Base-by-base conservation (phyloP, 768 basidiomycete genomes). In the Phaffia tasmanica region DNA sequence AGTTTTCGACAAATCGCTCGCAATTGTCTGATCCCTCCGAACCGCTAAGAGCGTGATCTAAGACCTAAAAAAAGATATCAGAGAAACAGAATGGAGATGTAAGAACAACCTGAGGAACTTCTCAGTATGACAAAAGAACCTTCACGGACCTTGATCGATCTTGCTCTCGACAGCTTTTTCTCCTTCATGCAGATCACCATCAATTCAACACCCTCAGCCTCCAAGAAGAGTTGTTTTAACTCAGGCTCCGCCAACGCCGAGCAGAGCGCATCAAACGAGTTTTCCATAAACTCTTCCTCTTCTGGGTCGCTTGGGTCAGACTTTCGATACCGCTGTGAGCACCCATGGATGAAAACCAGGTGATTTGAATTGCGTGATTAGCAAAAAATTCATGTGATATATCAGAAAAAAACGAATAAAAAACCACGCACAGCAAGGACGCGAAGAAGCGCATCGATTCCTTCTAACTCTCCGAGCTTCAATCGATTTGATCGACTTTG, bases 161-260 rank as follows among this genome's bases (percentile, higher is more conserved):
- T 80, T 19, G 86, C 86, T 65, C 84, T 84, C 0, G 89, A 83
- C 70, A 90, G 82, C 67, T 83, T 80, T 74, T 91, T 94, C 70
- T 89, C 87, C 76, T 87, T 94, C 87, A 97, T 92, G 83, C 95
- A 87, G 70, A 98, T 80, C n/a, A 95, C 82, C 92, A 98, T 97
- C 46, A 99, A 81, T 72, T 99, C 95, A 18, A 91, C 84, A 1
- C 95, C 95, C 76, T 99, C 95, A 23, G 86, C 86, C 14, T 85
- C 83, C n/a, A 91, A 78, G 77, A 99, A 98, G 3, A 84, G 77
- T 21, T 81, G 75, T 76, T 97, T 98, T 74, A 87, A 83, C 57
- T 84, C 79, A 18, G 85, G 80, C 75, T 94, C 92, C 46, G 80
- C 83, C 27, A 98, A 79, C 0, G 86, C 82, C 0, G 92, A 93